phyloP scores from a whole-genome alignment of 768 basidiomycete species.

The Tephrocybe sp. region DNA sequence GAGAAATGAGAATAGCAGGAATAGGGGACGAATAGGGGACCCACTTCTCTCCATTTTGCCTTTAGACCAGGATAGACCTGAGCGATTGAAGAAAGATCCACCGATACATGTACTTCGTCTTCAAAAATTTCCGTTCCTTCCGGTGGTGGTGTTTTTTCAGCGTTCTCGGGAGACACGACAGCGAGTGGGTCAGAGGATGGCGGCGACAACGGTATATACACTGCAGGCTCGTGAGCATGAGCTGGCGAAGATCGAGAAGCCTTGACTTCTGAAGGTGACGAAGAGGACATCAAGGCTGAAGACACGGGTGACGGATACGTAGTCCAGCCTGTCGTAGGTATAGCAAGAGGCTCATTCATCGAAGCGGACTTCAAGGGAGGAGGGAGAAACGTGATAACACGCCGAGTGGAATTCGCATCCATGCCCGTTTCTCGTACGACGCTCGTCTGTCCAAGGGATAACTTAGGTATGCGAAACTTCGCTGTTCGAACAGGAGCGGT shows the following conservation, averaged over 20 bases:
- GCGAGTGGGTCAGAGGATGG: constrained; percentile 8
- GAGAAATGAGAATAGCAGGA: not conserved
- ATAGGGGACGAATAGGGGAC: not conserved
- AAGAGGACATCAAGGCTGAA: not conserved
- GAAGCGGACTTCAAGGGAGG: constrained; percentile 16
- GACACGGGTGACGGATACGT: constrained; percentile 18
- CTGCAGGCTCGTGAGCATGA: too few species aligned
- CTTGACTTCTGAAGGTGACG: not conserved
- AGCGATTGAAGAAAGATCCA: constrained; percentile 3
- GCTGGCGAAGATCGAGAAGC: too few species aligned
- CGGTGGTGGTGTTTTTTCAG: not conserved
- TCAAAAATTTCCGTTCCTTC: not conserved
- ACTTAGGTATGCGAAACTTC: constrained; percentile 14
- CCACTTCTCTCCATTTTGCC: constrained; percentile 11
- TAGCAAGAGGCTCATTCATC: not conserved
- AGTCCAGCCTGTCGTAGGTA: not conserved
- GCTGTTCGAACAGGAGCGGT: constrained; percentile 4
- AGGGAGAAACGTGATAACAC: constrained; percentile 24
- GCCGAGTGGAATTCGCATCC: constrained; percentile 19
- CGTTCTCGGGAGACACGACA: not conserved
- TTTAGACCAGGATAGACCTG: constrained; percentile 9
- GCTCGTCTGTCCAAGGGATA: not conserved
- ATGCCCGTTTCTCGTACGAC: constrained; percentile 17
- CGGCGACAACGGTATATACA: constrained; percentile 10
- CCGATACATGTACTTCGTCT: not conserved